Evolutionary conservation across 1,284 basidiomycete species (phyloP).

Genomic region (Cryptococcus jaspeensis): DNA sequence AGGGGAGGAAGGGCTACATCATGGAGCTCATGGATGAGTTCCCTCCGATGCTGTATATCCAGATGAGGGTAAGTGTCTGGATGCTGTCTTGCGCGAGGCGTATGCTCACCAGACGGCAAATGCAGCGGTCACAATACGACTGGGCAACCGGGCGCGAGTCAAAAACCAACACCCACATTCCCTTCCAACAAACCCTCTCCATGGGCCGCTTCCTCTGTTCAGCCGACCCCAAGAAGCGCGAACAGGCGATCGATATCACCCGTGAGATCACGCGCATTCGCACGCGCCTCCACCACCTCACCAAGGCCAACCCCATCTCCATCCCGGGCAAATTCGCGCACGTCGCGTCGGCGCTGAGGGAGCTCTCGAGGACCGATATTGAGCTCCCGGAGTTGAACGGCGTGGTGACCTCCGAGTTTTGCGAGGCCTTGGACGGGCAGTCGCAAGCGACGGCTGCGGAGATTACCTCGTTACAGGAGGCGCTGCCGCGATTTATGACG

Average conservation of each 20-base stretch:
- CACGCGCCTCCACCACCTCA: conserved; percentile 65
- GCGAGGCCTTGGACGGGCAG: conserved; percentile 54
- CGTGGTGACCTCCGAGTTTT: conserved; percentile 24
- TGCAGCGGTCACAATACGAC: conserved; percentile 93
- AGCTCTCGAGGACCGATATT: conserved; percentile 59
- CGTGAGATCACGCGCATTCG: conserved; percentile 62
- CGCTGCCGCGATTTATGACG: conserved; percentile 61
- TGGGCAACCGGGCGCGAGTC: conserved; percentile 63
- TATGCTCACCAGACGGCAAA: conserved; percentile 3
- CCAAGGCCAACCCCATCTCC: conserved; percentile 60
- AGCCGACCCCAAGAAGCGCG: conserved; percentile 67
- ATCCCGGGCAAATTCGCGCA: conserved; percentile 35
- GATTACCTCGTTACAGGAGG: conserved; percentile 62
- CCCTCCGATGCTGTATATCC: conserved; percentile 90
- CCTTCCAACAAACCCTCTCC: conserved; percentile 79
- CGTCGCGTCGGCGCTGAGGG: conserved; percentile 50
- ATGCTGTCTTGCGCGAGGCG: no score
- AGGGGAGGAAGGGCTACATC: conserved; percentile 81
- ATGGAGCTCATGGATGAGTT: conserved; percentile 81
- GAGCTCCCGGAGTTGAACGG: conserved; percentile 8
- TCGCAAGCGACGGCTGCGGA: conserved; percentile 60
- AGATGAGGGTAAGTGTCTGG: conserved; percentile 69
- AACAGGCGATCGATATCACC: conserved; percentile 67
- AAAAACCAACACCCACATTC: conserved; percentile 94
- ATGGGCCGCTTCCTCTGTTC: conserved; percentile 90